phyloP scores from a whole-genome alignment of 352 stramenopile genomes.

The Pythium phragmiticola region DNA sequence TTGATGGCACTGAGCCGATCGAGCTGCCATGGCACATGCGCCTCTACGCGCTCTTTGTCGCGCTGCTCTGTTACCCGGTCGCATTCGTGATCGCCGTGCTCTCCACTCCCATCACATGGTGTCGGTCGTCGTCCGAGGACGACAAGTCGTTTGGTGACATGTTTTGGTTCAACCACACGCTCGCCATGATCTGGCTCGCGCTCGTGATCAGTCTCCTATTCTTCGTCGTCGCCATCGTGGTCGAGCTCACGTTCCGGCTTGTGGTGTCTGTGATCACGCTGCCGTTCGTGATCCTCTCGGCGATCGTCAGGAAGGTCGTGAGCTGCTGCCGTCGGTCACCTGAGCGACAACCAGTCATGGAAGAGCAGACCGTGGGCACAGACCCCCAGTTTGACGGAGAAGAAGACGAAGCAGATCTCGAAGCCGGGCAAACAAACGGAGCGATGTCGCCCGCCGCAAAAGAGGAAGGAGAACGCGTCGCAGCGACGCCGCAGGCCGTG shows the following conservation, averaged over 20 bases:
- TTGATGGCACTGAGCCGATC: constrained; percentile 11
- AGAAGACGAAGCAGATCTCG: too few species aligned
- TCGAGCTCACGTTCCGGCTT: constrained; percentile 12
- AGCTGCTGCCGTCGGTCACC: background rate
- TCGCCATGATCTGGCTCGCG: constrained; percentile 16
- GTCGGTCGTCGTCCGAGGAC: background rate
- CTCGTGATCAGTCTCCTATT: constrained; percentile 14
- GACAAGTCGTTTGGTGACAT: constrained; percentile 4
- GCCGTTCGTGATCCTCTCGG: constrained; percentile 6
- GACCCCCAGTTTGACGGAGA: too few species aligned
- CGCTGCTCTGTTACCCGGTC: constrained; percentile 9
- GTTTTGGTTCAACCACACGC: constrained; percentile 10
- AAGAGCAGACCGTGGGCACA: background rate
- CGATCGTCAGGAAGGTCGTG: background rate
- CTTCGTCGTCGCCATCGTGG: constrained; percentile 8
- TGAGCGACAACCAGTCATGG: too few species aligned
- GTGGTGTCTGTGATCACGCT: constrained; percentile 12
- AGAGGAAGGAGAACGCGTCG: too few species aligned
- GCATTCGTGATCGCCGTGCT: constrained; percentile 1
- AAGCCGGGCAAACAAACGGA: too few species aligned
- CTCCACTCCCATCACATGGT: constrained; percentile 11
- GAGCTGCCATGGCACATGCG: constrained; percentile 4
- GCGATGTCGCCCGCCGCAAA: too few species aligned
- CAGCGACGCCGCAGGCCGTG: too few species aligned
- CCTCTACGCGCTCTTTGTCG: constrained; percentile 6